A percentile compares a stretch with the other conserved stretches of the same genome.
These are phyloP conservation scores for Fusarium coicis DNA, from an alignment of 2,329 filamentous ascomycete genomes.

Conservation along the genomic window DNA sequence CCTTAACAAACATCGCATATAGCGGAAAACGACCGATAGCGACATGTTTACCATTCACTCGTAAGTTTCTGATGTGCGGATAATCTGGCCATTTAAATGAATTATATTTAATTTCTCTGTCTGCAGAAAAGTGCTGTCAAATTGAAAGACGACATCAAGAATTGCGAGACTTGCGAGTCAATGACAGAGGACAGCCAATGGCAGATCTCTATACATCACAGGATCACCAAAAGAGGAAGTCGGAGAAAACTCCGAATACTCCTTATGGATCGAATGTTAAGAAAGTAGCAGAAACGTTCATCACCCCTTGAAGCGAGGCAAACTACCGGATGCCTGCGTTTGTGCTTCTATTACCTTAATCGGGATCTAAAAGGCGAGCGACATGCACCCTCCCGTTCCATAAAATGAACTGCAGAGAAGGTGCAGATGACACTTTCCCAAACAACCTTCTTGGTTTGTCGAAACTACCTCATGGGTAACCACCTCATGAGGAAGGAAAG, in stretches of 20 bases:
- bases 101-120: not conserved
- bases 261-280: conserved; percentile 15
- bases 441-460: not conserved
- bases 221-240: conserved; percentile 32
- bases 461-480: not conserved
- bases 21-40: not conserved
- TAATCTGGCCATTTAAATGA: fast-evolving
- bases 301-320: not conserved
- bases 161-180: not conserved
- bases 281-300: not conserved
- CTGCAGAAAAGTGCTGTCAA: not conserved
- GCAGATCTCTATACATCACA: not conserved
- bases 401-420: not conserved
- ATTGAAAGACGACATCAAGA: not conserved
- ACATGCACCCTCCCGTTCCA: not conserved
- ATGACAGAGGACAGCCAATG: conserved; percentile 25
- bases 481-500: not conserved
- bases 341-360: not conserved
- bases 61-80: no score
- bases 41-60: not conserved
- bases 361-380: not conserved
- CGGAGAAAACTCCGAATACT: conserved; percentile 41
- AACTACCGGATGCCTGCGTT: not conserved
- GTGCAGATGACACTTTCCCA: not conserved
- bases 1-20: not conserved